Evolutionary conservation across 2,329 filamentous ascomycete species (phyloP), one percentile per base, ranked within the genome.

Genomic region (Tolypocladium pustulatum): DNA sequence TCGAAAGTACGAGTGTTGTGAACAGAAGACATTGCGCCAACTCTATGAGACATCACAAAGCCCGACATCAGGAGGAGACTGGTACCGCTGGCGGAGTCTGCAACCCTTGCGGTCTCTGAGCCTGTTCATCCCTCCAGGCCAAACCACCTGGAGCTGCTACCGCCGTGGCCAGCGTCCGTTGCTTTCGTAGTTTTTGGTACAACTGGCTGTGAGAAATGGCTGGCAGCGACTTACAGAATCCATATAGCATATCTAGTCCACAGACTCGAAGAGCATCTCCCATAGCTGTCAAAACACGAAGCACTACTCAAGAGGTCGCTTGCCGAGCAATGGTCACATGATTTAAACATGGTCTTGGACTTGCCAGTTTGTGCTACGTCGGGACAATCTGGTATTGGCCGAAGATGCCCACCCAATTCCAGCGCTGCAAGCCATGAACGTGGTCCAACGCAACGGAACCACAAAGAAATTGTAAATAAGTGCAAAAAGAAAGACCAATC

Each of bases 401-500:
- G 17, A 3, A 15, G 7, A 6, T 38, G 17, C 12, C 17, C 37
- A 15, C 1, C 37, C 2, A 38, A 3, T 15, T 38, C 17, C 4
- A 17, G 37, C 37, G 15, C 36, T 12, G 10, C 36, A 37, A n/a
- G n/a, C n/a, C n/a, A n/a, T n/a, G n/a, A n/a, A n/a, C n/a, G n/a
- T n/a, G n/a, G n/a, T n/a, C n/a, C n/a, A n/a, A n/a, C n/a, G n/a
- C n/a, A n/a, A n/a, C n/a, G n/a, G n/a, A n/a, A n/a, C n/a, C n/a
- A n/a, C n/a, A 34, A 4, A 34, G 32, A 9, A 34, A 34, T 34
- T 9, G 9, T 9, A 34, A 9, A 9, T 4, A 34, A 34, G 32
- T 34, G 32, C 32, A 34, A 34, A 34, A 34, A 34, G 32, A 34
- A 34, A 69, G 68, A 68, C 67, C 67, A 69, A 67, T 66, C 67